Conservation (phyloP, 495 filamentous ascomycete genomes). For the Penicillium crystallinum region DNA sequence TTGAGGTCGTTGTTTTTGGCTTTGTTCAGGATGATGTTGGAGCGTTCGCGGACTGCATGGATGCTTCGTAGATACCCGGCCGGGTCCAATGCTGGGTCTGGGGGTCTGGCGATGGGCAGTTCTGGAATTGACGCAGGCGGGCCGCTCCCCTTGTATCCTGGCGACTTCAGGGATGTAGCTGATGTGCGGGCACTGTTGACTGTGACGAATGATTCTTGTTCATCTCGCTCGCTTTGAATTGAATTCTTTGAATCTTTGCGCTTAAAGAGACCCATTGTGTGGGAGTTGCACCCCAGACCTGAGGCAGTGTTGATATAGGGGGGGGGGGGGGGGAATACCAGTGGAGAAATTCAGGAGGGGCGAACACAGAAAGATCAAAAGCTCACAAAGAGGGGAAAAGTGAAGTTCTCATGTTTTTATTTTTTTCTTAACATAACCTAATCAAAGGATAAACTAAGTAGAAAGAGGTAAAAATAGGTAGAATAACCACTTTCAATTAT, state of each 20-base stretch:
- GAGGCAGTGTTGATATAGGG: too few relatives aligned
- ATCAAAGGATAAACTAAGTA: neutral
- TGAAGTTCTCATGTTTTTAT: neutral
- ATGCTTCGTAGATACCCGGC: slow-evolving; percentile 90
- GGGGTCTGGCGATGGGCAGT: slow-evolving; percentile 74
- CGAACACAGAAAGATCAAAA: slow-evolving; percentile 2
- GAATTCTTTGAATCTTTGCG: slow-evolving; percentile 54
- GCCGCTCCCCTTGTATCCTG: slow-evolving; percentile 39
- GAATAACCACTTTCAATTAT: neutral
- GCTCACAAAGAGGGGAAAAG: slow-evolving; percentile 2
- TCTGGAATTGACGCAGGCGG: slow-evolving; percentile 50
- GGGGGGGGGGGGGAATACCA: too few relatives aligned
- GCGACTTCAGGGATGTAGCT: slow-evolving; percentile 53
- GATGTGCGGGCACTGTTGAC: slow-evolving; percentile 48
- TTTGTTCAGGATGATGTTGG: slow-evolving; percentile 64
- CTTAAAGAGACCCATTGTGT: slow-evolving; percentile 59
- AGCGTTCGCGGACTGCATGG: slow-evolving; percentile 78
- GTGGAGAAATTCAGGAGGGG: slow-evolving; percentile 1
- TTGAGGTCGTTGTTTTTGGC: slow-evolving; percentile 72
- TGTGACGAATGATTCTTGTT: slow-evolving; percentile 42
- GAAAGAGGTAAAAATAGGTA: neutral
- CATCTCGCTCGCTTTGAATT: slow-evolving; percentile 44
- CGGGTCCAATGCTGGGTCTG: slow-evolving; percentile 86
- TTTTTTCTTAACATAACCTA: neutral
- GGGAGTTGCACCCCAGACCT: slow-evolving; percentile 4